Percentiles rank a stretch among this genome's conserved stretches.
Conservation (phyloP, 169 alveolate genomes). For the Eimeria falciformis region DNA sequence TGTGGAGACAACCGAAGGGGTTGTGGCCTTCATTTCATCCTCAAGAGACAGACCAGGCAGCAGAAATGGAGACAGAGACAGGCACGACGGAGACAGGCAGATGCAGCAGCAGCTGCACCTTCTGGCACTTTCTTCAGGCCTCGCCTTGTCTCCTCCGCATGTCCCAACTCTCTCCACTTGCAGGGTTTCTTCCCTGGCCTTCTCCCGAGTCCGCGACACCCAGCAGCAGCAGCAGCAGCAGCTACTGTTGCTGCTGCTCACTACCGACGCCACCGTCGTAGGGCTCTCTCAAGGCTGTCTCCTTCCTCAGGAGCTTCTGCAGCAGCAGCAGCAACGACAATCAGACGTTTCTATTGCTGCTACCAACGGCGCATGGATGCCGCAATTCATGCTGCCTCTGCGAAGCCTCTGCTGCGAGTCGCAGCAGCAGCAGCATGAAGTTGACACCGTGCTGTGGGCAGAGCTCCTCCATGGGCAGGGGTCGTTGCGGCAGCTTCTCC, state of each 20-base stretch:
- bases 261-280: slow-evolving; percentile 1
- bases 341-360: not conserved
- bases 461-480: slow-evolving; percentile 14
- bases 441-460: slow-evolving; percentile 15
- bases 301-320: slow-evolving; percentile 7
- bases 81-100: slow-evolving; percentile 8
- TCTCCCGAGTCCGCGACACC: not conserved
- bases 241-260: slow-evolving; percentile 39
- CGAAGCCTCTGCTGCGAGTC: slow-evolving; percentile 24
- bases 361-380: not conserved
- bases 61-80: not conserved
- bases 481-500: not conserved
- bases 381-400: slow-evolving; percentile 24
- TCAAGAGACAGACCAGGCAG: not conserved
- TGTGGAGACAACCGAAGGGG: not conserved
- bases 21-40: not conserved
- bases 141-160: not conserved
- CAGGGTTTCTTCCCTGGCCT: slow-evolving; percentile 16
- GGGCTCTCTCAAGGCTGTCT: slow-evolving; percentile 5
- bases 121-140: not conserved
- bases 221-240: not conserved
- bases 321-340: slow-evolving; percentile 34
- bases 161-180: not conserved
- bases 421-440: slow-evolving; percentile 1
- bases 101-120: slow-evolving; percentile 39